Conservation (phyloP, 805 yeast genomes). For the Teunomyces funiuensis region DNA sequence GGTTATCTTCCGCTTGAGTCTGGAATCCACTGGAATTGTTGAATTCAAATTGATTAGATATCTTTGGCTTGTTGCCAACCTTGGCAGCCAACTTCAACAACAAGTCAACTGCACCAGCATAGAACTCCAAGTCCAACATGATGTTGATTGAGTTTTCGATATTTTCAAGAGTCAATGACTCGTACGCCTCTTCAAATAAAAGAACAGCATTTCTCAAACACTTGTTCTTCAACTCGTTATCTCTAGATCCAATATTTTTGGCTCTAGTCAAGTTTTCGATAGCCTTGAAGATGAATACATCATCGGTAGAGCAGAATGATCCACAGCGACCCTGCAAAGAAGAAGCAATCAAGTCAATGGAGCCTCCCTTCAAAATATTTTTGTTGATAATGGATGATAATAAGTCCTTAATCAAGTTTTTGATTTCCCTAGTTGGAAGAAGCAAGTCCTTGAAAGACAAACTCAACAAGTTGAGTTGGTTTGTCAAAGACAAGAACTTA, state of each 20-base stretch:
- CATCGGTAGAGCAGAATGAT: conserved; percentile 89
- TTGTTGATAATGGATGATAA: conserved; percentile 86
- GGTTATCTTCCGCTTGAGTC: conserved; percentile 14
- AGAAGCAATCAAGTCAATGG: conserved; percentile 85
- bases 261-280: conserved; percentile 89
- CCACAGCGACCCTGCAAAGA: conserved; percentile 91
- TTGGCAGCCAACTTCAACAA: conserved; percentile 73
- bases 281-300: conserved; percentile 90
- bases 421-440: conserved; percentile 62
- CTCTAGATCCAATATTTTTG: conserved; percentile 67
- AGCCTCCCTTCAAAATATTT: conserved; percentile 86
- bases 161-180: conserved; percentile 73
- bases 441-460: conserved; percentile 75
- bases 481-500: conserved; percentile 63
- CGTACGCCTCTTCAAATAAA: conserved; percentile 76
- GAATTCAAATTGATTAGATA: conserved; percentile 8
- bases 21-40: conserved; percentile 6
- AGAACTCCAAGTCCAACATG: conserved; percentile 75
- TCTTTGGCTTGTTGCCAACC: conserved; percentile 33
- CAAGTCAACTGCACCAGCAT: conserved; percentile 83
- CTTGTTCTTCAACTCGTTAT: conserved; percentile 63
- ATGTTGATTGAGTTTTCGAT: conserved; percentile 77
- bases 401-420: conserved; percentile 76
- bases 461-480: conserved; percentile 64
- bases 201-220: conserved; percentile 73